These are phyloP conservation scores for Melampsora occidentalis DNA, from an alignment of 1,284 basidiomycete species.

Conservation along the genomic window DNA sequence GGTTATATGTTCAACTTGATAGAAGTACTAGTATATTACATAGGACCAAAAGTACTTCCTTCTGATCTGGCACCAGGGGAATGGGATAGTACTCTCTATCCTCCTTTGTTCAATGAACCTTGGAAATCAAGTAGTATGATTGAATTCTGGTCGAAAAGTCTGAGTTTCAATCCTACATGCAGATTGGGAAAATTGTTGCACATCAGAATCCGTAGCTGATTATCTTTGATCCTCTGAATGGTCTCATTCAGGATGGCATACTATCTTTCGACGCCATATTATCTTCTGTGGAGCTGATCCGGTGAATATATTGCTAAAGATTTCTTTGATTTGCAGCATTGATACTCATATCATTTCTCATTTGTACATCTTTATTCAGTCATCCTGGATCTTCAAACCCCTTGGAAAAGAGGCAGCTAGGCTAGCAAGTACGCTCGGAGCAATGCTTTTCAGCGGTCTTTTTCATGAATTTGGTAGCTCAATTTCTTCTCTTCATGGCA, in stretches of 20 bases:
- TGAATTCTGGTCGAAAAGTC: conserved; percentile 39
- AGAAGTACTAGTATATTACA: conserved; percentile 24
- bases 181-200: neutral
- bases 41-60: conserved; percentile 27
- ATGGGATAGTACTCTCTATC: conserved; percentile 36
- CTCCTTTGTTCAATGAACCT: conserved; percentile 36
- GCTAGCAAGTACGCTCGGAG: conserved; percentile 26
- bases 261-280: conserved; percentile 38
- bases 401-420: conserved; percentile 19
- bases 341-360: too few relatives aligned
- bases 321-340: too few relatives aligned
- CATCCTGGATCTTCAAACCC: conserved; percentile 8
- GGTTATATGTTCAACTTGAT: conserved; percentile 26
- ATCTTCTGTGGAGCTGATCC: conserved; percentile 40
- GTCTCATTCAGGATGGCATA: conserved; percentile 37
- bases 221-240: neutral
- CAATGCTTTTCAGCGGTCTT: conserved; percentile 42
- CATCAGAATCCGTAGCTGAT: too few relatives aligned
- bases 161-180: neutral
- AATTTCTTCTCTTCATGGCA: too few relatives aligned
- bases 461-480: conserved; percentile 39
- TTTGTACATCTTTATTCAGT: too few relatives aligned
- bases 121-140: conserved; percentile 18
- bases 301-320: neutral
- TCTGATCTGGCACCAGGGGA: conserved; percentile 33